Evolutionary conservation across 805 yeast species (phyloP).

Genomic region (Helenozyma baotianmanensis): DNA sequence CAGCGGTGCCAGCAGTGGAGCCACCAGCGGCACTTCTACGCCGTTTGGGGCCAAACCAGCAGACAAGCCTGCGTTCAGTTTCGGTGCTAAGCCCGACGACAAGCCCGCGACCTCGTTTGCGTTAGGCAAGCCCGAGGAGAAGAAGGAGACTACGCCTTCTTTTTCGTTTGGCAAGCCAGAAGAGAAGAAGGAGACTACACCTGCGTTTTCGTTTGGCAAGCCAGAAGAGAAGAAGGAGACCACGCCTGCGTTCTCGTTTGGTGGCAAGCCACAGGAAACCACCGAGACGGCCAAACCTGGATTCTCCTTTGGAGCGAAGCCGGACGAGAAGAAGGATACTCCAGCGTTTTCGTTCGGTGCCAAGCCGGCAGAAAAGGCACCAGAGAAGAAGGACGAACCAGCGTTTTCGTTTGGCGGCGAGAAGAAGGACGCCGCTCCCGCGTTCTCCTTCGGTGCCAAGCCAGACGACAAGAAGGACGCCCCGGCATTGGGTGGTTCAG

Average conservation of each 20-base stretch:
- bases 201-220: constrained; percentile 18
- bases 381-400: constrained; percentile 6
- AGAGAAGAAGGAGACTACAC: constrained; percentile 14
- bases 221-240: constrained; percentile 16
- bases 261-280: constrained; percentile 3
- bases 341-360: constrained; percentile 21
- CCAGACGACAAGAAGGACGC: constrained; percentile 15
- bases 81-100: constrained; percentile 6
- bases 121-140: constrained; percentile 17
- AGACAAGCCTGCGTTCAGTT: constrained; percentile 9
- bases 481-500: constrained; percentile 18
- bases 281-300: constrained; percentile 6
- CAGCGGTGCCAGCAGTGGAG: background rate
- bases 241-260: constrained; percentile 13
- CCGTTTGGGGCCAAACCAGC: constrained; percentile 5
- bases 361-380: constrained; percentile 16
- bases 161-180: constrained; percentile 9
- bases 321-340: constrained; percentile 18
- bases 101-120: background rate
- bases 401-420: constrained; percentile 4
- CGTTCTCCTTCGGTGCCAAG: constrained; percentile 19
- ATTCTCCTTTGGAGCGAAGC: constrained; percentile 22
- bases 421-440: constrained; percentile 15
- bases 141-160: constrained; percentile 5
- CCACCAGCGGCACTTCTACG: too few relatives aligned